phyloP scores from a whole-genome alignment of 495 filamentous ascomycete species.

The Terfezia boudieri region DNA sequence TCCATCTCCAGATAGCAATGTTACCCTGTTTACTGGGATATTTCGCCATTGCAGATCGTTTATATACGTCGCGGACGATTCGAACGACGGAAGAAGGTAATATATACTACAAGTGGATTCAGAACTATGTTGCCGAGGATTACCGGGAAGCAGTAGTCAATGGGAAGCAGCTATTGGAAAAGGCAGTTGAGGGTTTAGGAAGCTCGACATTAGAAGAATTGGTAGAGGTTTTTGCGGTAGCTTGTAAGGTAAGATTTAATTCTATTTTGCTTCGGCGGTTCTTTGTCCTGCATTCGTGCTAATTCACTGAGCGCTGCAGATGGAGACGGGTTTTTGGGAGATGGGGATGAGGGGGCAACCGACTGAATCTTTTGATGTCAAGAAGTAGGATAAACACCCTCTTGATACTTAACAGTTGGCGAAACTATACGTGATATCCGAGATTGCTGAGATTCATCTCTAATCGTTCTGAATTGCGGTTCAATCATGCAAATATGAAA shows the following conservation, averaged over 20 bases:
- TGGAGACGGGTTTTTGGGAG: constrained; percentile 78
- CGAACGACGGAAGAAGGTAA: constrained; percentile 41
- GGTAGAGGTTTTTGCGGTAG: constrained; percentile 60
- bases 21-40: constrained; percentile 79
- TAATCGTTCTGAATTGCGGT: no score
- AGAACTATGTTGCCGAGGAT: constrained; percentile 62
- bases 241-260: constrained; percentile 38
- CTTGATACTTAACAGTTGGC: no score
- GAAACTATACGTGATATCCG: no score
- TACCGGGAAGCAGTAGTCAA: constrained; percentile 44
- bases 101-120: constrained; percentile 73
- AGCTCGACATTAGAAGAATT: constrained; percentile 49
- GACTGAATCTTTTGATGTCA: no score
- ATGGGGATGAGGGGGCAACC: constrained; percentile 34
- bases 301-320: constrained; percentile 22
- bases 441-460: no score
- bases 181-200: neutral
- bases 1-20: constrained; percentile 60
- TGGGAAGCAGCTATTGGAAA: constrained; percentile 36
- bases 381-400: no score
- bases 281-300: no score
- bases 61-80: constrained; percentile 14
- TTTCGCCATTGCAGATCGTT: constrained; percentile 44
- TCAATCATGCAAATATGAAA: no score
- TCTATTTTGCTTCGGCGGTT: neutral